Percentiles rank a stretch among this genome's conserved stretches.
phyloP scores from a whole-genome alignment of 768 basidiomycete genomes.

The Boletus rubropictus region DNA sequence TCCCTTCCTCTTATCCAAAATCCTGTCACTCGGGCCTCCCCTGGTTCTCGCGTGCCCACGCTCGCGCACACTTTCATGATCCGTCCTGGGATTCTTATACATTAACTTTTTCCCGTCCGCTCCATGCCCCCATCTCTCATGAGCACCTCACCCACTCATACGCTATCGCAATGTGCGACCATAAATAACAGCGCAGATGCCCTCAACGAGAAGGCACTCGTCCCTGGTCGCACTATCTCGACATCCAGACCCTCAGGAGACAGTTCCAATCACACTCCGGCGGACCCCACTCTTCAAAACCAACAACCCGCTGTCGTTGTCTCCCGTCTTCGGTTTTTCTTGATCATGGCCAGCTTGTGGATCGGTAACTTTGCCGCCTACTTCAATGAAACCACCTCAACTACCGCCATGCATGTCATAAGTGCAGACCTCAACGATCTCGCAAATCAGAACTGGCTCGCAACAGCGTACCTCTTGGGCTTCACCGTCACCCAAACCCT shows the following conservation, averaged over 20 bases:
- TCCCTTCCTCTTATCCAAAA: slow-evolving; percentile 2
- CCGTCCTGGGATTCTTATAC: slow-evolving; percentile 17
- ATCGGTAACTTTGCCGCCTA: slow-evolving; percentile 34
- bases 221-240: neutral
- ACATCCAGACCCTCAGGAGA: neutral
- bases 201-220: slow-evolving; percentile 21
- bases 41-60: slow-evolving; percentile 11
- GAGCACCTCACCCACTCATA: slow-evolving; percentile 25
- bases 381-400: slow-evolving; percentile 32
- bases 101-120: neutral
- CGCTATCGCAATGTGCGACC: slow-evolving; percentile 30
- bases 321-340: slow-evolving; percentile 26
- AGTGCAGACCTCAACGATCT: slow-evolving; percentile 26
- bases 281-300: neutral
- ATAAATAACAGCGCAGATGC: slow-evolving; percentile 25
- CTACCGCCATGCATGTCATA: slow-evolving; percentile 34
- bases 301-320: slow-evolving; percentile 27
- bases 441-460: slow-evolving; percentile 33
- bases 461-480: slow-evolving; percentile 31
- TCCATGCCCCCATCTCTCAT: slow-evolving; percentile 16
- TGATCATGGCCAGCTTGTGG: slow-evolving; percentile 33
- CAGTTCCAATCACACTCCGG: neutral
- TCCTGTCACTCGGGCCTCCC: slow-evolving; percentile 3
- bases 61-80: slow-evolving; percentile 13
- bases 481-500: slow-evolving; percentile 34